These are phyloP conservation scores for Capronia coronata DNA, from an alignment of 2,329 filamentous ascomycete species.

Conservation along the genomic window DNA sequence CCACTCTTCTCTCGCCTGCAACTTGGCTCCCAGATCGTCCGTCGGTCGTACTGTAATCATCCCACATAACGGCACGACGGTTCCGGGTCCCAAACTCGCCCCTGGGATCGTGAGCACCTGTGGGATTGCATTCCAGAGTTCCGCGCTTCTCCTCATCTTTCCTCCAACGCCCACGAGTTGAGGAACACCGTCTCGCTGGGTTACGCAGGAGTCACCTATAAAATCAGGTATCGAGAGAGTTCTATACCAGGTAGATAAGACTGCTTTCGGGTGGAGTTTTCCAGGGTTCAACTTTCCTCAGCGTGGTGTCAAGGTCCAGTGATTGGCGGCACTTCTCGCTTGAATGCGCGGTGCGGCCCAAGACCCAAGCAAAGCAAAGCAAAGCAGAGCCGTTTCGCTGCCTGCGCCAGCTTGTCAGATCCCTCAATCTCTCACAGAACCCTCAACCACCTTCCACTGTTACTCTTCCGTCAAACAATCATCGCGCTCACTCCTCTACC, in stretches of 20 bases:
- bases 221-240: neutral
- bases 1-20: neutral
- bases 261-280: neutral
- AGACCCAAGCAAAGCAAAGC: conserved; percentile 3
- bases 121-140: neutral
- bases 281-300: neutral
- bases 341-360: conserved; percentile 8
- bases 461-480: conserved; percentile 12
- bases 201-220: neutral
- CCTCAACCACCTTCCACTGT: conserved; percentile 7
- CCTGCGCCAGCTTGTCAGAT: conserved; percentile 20
- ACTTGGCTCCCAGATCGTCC: conserved; percentile 2
- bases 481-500: conserved; percentile 11
- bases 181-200: neutral
- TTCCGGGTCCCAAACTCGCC: neutral
- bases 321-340: conserved; percentile 9
- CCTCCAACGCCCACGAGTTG: neutral
- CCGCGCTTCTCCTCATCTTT: neutral
- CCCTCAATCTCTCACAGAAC: conserved; percentile 8
- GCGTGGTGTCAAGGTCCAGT: neutral
- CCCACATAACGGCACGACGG: conserved; percentile 1
- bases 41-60: conserved; percentile 7
- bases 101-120: neutral
- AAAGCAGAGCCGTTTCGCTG: conserved; percentile 9
- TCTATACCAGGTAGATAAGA: neutral